Conservation (phyloP, 2,329 filamentous ascomycete species). For the Arthrobotrys musiformis region DNA sequence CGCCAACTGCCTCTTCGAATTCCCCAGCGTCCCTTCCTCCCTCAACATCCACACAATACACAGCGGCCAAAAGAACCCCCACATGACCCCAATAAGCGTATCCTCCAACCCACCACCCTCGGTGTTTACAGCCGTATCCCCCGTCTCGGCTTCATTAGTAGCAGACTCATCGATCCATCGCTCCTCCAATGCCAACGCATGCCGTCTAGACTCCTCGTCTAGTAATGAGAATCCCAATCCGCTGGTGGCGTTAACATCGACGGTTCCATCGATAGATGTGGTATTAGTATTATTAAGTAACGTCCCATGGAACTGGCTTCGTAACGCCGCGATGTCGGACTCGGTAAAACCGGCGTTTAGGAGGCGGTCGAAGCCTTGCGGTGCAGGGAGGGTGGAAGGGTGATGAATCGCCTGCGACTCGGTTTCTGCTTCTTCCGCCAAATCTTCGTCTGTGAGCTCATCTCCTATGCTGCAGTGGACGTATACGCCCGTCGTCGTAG, state of each 20-base stretch:
- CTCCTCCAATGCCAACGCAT: constrained; percentile 62
- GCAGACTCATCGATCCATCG: constrained; percentile 62
- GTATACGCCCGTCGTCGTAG: constrained; percentile 71
- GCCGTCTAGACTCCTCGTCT: constrained; percentile 57
- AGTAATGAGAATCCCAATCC: constrained; percentile 61
- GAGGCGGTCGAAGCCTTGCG: constrained; percentile 88
- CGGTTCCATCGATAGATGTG: constrained; percentile 80
- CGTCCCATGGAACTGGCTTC: constrained; percentile 88
- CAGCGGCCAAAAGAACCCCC: constrained; percentile 94
- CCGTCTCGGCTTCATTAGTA: constrained; percentile 63
- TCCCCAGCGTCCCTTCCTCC: constrained; percentile 87
- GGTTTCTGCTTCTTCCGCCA: constrained; percentile 72
- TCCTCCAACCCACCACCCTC: constrained; percentile 77
- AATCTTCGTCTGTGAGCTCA: constrained; percentile 74
- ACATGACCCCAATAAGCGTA: constrained; percentile 85
- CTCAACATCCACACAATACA: constrained; percentile 80
- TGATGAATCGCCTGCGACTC: constrained; percentile 58
- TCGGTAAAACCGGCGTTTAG: constrained; percentile 82
- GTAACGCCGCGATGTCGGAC: constrained; percentile 83
- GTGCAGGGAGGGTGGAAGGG: constrained; percentile 67
- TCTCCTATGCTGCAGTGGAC: constrained; percentile 93
- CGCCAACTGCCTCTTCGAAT: constrained; percentile 80
- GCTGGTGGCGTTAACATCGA: constrained; percentile 61
- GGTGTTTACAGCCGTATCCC: constrained; percentile 61
- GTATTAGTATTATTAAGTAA: constrained; percentile 66